These are phyloP conservation scores for Nissolia schottii DNA, from an alignment of 306 rosid species.

Conservation along the genomic window DNA sequence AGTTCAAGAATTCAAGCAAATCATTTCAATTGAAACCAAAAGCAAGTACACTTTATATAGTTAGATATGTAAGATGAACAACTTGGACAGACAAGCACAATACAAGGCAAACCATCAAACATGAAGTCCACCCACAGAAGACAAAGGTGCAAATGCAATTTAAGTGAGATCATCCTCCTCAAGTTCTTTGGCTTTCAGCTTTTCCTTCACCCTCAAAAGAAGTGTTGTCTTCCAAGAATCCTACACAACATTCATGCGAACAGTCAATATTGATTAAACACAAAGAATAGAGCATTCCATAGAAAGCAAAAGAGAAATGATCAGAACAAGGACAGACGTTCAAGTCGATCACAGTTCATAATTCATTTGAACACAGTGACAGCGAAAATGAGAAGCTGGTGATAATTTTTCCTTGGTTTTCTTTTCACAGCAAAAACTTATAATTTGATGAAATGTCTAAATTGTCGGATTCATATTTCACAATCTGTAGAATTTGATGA, in stretches of 20 bases:
- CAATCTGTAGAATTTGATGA: not conserved
- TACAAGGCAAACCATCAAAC: slow-evolving; percentile 35
- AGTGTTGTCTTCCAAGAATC: slow-evolving; percentile 95
- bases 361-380: not conserved
- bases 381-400: not conserved
- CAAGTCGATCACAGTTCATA: not conserved
- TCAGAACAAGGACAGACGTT: not conserved
- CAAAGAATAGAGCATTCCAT: not conserved
- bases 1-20: slow-evolving; percentile 19
- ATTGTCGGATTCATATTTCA: not conserved
- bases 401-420: not conserved
- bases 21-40: slow-evolving; percentile 29
- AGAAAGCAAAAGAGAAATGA: not conserved
- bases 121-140: slow-evolving; percentile 7
- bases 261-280: not conserved
- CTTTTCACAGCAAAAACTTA: not conserved
- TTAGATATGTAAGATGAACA: slow-evolving; percentile 23
- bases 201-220: slow-evolving; percentile 95
- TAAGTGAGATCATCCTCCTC: slow-evolving; percentile 98
- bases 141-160: slow-evolving; percentile 17
- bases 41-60: slow-evolving; percentile 29
- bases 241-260: slow-evolving; percentile 34
- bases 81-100: slow-evolving; percentile 28
- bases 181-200: slow-evolving; percentile 91
- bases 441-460: not conserved